Percentiles rank a stretch among this genome's conserved stretches.
Conservation (phyloP, 345 rosid species). For the Reutealis trisperma region DNA sequence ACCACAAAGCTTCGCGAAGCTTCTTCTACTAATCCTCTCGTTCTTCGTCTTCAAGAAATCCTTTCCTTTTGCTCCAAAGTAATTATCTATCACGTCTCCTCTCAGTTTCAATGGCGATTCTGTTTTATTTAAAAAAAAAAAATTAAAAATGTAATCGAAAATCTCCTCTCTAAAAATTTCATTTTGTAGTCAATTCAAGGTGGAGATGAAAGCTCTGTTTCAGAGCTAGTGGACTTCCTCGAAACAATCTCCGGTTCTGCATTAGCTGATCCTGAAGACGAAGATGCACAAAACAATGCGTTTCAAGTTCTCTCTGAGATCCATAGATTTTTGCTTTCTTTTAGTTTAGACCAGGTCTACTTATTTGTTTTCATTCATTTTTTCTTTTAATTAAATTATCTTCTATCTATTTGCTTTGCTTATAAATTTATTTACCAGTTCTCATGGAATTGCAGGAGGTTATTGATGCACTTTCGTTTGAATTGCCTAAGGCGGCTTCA, state of each 20-base stretch:
- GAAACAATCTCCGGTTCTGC: constrained; percentile 41
- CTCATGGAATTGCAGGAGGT: constrained; percentile 42
- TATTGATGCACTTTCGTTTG: constrained; percentile 71
- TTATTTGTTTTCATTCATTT: background rate
- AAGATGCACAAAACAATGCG: constrained; percentile 39
- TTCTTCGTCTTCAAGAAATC: constrained; percentile 42
- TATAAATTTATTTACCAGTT: background rate
- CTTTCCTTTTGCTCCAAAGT: constrained; percentile 50
- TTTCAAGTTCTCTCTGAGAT: constrained; percentile 44
- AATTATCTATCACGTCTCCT: constrained; percentile 23
- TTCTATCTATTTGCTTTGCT: constrained; percentile 1
- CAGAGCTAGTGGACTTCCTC: constrained; percentile 53
- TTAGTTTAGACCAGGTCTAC: constrained; percentile 59
- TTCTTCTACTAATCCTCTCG: constrained; percentile 23
- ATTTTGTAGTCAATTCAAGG: constrained; percentile 40
- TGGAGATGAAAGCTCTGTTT: constrained; percentile 48
- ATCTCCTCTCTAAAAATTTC: background rate
- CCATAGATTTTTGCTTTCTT: constrained; percentile 41
- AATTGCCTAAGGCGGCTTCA: constrained; percentile 64
- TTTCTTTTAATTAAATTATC: constrained; percentile 6
- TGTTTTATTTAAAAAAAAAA: too few species aligned
- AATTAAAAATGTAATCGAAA: background rate
- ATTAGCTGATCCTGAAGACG: constrained; percentile 32
- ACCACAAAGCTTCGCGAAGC: constrained; percentile 23
- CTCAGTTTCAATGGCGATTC: background rate